These are phyloP conservation scores for Mucor piriformis DNA, from an alignment of 371 early-diverging fungal genomes.

Conservation along the genomic window DNA sequence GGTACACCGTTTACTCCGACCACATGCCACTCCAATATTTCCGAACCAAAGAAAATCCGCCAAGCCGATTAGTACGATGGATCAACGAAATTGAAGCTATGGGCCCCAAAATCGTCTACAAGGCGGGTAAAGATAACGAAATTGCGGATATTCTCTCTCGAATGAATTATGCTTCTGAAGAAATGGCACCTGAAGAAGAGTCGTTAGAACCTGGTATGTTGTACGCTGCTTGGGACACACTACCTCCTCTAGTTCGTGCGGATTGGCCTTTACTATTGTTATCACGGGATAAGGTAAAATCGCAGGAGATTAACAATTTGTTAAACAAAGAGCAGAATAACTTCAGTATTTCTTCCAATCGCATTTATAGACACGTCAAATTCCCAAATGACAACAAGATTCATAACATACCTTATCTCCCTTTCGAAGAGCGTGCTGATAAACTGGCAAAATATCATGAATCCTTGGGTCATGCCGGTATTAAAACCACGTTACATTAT, in stretches of 20 bases:
- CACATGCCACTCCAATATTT: conserved; percentile 32
- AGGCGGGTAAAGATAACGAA: conserved; percentile 29
- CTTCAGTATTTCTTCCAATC: not conserved
- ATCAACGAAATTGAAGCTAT: conserved; percentile 32
- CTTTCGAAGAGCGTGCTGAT: conserved; percentile 9
- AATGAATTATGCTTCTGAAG: not conserved
- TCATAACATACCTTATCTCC: not conserved
- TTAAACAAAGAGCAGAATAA: not conserved
- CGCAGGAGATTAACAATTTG: not conserved
- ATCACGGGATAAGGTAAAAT: conserved; percentile 6
- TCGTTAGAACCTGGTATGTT: not conserved
- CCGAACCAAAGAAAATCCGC: conserved; percentile 29
- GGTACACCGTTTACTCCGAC: conserved; percentile 25
- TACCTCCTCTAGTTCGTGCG: not conserved
- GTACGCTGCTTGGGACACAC: conserved; percentile 4
- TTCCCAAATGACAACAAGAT: not conserved
- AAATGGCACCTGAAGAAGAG: not conserved
- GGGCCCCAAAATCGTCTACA: conserved; percentile 33
- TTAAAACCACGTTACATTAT: not conserved
- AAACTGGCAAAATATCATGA: conserved; percentile 1
- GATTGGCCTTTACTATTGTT: conserved; percentile 28
- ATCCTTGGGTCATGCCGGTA: conserved; percentile 11
- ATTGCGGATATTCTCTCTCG: not conserved
- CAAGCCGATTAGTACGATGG: conserved; percentile 29
- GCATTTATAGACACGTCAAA: not conserved